These are phyloP conservation scores for Canna indica DNA, from an alignment of 176 grass and related monocot species.

Conservation along the genomic window DNA sequence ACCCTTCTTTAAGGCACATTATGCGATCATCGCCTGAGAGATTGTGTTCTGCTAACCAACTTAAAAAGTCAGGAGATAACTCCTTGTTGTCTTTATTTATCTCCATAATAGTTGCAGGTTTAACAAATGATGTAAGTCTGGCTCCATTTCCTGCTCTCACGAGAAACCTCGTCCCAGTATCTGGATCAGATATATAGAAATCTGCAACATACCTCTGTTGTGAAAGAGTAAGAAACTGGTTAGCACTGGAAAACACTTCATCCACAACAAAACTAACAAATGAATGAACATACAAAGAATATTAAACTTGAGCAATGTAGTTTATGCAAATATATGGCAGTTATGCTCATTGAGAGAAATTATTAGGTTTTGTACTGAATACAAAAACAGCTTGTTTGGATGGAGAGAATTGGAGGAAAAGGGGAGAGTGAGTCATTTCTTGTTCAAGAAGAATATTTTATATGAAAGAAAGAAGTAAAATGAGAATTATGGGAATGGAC, in stretches of 20 bases:
- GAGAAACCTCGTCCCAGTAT: conserved; percentile 58
- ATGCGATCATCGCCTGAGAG: conserved; percentile 24
- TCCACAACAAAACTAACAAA: background rate
- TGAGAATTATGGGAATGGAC: too few relatives aligned
- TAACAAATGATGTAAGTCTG: conserved; percentile 43
- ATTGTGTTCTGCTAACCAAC: conserved; percentile 30
- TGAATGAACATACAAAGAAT: background rate
- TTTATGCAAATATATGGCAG: too few relatives aligned
- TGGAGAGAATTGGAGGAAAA: too few relatives aligned
- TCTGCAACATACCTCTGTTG: conserved; percentile 45
- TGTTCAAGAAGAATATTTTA: too few relatives aligned
- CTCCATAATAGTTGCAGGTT: conserved; percentile 17
- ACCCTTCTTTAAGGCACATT: conserved; percentile 65
- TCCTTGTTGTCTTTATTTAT: conserved; percentile 32
- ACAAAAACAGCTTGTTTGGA: background rate
- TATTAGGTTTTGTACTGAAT: background rate
- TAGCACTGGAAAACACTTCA: background rate
- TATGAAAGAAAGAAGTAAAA: too few relatives aligned
- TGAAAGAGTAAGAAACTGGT: background rate
- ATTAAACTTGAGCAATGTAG: background rate
- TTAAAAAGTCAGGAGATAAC: conserved; percentile 29
- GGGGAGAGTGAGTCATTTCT: too few relatives aligned
- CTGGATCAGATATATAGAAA: conserved; percentile 77
- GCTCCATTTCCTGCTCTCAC: conserved; percentile 60
- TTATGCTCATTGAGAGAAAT: background rate